Evolutionary conservation across 345 rosid genomes (phyloP).

Genomic region (Salix arbutifolia): DNA sequence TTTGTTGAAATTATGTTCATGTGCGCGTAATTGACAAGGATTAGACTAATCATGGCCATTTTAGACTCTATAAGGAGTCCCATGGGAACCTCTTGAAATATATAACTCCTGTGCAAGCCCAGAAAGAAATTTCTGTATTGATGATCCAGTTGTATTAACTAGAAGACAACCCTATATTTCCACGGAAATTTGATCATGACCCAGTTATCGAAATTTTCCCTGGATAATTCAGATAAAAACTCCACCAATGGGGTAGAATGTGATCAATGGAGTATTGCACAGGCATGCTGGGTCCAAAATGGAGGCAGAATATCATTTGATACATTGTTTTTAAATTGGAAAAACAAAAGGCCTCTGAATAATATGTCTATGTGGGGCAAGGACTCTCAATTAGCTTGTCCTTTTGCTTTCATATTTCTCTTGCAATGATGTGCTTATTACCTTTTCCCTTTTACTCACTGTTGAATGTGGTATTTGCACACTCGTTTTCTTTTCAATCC

Average conservation of each 20-base stretch:
- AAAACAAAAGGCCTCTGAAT: slow-evolving; percentile 45
- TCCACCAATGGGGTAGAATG: slow-evolving; percentile 2
- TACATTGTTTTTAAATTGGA: slow-evolving; percentile 24
- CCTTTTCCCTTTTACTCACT: slow-evolving; percentile 18
- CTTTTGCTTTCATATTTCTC: slow-evolving; percentile 49
- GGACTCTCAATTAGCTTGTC: slow-evolving; percentile 51
- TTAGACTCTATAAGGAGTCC: slow-evolving; percentile 10
- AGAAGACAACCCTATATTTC: background rate
- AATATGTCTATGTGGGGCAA: slow-evolving; percentile 55
- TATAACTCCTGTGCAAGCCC: background rate
- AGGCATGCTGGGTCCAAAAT: slow-evolving; percentile 64
- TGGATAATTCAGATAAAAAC: background rate
- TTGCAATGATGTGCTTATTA: slow-evolving; percentile 44
- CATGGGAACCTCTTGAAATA: background rate
- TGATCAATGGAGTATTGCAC: slow-evolving; percentile 26
- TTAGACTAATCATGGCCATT: slow-evolving; percentile 27
- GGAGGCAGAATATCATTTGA: slow-evolving; percentile 38
- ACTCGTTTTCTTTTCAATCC: background rate
- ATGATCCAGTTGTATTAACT: background rate
- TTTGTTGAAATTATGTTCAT: slow-evolving; percentile 6
- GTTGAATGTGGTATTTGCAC: slow-evolving; percentile 18
- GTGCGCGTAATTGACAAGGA: slow-evolving; percentile 13
- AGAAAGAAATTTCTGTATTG: background rate
- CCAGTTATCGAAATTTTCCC: slow-evolving; percentile 1
- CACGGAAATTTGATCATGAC: background rate